Percentiles rank a stretch among this genome's conserved stretches.
These are phyloP conservation scores for Prunus persica DNA, from an alignment of 306 rosid genomes.

Conservation along the genomic window Prunus_persica_NCBIv2 NC_034010.1:16927501-16928000, in stretches of 20 bases:
- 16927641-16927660: not conserved
- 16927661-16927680: slow-evolving; percentile 63
- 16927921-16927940: slow-evolving; percentile 96
- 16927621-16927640: slow-evolving; percentile 9
- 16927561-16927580: slow-evolving; percentile 6
- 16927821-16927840: slow-evolving; percentile 3
- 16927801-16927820: slow-evolving; percentile 7
- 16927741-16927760: not conserved
- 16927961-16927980: slow-evolving; percentile 98
- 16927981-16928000: slow-evolving; percentile 99
- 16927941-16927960: slow-evolving; percentile 98
- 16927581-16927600: not conserved
- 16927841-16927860: not conserved
- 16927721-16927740: slow-evolving; percentile 99
- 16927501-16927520: slow-evolving; percentile 95
- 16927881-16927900: not conserved
- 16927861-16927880: not conserved
- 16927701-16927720: slow-evolving; percentile 96
- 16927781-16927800: not conserved
- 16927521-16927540: slow-evolving; percentile 68
- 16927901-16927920: slow-evolving; percentile 63
- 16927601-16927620: not conserved
- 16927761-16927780: not conserved
- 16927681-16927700: slow-evolving; percentile 98
- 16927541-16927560: slow-evolving; percentile 12